phyloP scores from a whole-genome alignment of 2,329 filamentous ascomycete genomes.

The Hypoxylon sp. region DNA sequence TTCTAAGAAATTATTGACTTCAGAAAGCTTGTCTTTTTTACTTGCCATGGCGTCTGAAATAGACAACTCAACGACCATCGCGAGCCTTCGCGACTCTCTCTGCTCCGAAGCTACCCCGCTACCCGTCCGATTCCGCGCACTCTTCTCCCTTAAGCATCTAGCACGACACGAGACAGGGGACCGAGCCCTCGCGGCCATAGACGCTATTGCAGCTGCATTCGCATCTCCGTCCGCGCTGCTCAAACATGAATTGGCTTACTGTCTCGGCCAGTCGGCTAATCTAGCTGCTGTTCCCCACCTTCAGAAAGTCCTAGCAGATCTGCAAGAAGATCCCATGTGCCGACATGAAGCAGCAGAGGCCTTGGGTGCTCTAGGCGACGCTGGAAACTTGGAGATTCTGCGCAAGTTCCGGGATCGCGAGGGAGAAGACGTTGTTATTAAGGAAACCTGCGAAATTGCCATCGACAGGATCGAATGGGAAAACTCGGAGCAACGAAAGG shows the following conservation, averaged over 20 bases:
- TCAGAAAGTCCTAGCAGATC: constrained; percentile 80
- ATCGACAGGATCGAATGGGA: constrained; percentile 96
- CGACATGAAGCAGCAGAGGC: constrained; percentile 97
- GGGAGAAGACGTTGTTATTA: constrained; percentile 84
- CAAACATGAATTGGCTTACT: constrained; percentile 98
- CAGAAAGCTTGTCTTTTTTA: background rate
- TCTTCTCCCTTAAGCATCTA: constrained; percentile 97
- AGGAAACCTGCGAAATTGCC: constrained; percentile 96
- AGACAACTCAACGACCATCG: constrained; percentile 63
- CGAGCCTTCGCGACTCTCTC: constrained; percentile 80
- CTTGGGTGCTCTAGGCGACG: constrained; percentile 86
- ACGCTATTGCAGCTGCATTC: constrained; percentile 91
- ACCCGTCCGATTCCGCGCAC: constrained; percentile 90
- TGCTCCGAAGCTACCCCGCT: constrained; percentile 86
- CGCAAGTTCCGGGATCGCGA: constrained; percentile 80
- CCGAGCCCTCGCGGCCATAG: constrained; percentile 71
- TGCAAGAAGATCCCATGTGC: constrained; percentile 93
- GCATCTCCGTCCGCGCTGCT: constrained; percentile 87
- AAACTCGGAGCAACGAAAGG: constrained; percentile 78
- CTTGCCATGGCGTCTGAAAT: constrained; percentile 46
- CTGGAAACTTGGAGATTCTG: constrained; percentile 80
- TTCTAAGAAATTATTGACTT: background rate
- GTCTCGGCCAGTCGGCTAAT: constrained; percentile 91
- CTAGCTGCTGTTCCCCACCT: constrained; percentile 80
- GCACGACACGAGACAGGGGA: constrained; percentile 78